Conservation (phyloP, 164 flowering plant species). For the Vitis rupestris region DNA sequence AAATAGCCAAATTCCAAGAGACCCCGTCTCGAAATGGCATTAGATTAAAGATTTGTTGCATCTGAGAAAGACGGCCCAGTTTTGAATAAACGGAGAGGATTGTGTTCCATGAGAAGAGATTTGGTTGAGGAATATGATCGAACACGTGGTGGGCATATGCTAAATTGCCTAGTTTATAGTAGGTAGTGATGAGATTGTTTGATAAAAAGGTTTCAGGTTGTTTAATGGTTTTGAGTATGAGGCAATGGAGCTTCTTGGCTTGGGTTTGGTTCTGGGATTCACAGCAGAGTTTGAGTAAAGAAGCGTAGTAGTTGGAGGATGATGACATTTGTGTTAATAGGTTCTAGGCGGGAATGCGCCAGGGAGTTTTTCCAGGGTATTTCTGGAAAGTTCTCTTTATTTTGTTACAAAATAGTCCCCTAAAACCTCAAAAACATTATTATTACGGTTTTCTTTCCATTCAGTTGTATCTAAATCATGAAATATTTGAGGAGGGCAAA, state of each 20-base stretch:
- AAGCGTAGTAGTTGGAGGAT: slow-evolving; percentile 47
- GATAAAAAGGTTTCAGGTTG: slow-evolving; percentile 58
- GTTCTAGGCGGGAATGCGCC: no score
- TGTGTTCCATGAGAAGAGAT: slow-evolving; percentile 74
- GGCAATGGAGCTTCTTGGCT: slow-evolving; percentile 61
- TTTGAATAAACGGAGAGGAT: slow-evolving; percentile 68
- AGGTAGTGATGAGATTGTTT: slow-evolving; percentile 53
- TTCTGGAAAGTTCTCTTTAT: no score
- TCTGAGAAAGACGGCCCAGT: slow-evolving; percentile 31
- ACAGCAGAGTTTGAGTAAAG: slow-evolving; percentile 51
- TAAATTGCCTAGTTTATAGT: slow-evolving; percentile 38
- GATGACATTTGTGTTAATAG: slow-evolving; percentile 17
- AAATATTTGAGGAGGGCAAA: no score
- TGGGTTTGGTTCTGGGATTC: slow-evolving; percentile 40
- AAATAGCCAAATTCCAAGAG: slow-evolving; percentile 56
- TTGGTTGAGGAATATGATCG: slow-evolving; percentile 65
- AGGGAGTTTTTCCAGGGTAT: no score
- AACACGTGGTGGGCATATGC: slow-evolving; percentile 63
- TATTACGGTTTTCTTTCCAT: no score
- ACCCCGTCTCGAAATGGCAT: slow-evolving; percentile 53
- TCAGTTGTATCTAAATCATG: no score
- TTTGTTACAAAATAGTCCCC: no score
- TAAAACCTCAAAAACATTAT: no score
- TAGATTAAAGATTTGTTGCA: slow-evolving; percentile 35
- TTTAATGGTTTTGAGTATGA: slow-evolving; percentile 44